Evolutionary conservation across 2,329 filamentous ascomycete species (phyloP), one percentile per base, ranked within the genome.

Genomic region (Ophidiomyces ophidiicola): DNA sequence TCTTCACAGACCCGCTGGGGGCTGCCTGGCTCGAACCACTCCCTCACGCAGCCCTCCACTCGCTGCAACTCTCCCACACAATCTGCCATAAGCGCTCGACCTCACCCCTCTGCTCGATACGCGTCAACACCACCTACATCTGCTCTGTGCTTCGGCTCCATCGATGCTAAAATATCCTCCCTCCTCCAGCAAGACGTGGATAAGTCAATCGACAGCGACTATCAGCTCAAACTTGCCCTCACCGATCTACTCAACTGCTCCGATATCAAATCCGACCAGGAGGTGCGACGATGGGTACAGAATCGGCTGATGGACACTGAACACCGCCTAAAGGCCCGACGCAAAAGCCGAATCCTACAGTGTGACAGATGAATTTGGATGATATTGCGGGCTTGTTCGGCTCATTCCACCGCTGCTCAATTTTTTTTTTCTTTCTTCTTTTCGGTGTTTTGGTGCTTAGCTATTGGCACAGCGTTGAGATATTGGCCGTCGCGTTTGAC

Each of bases 231-330:
- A 28, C 41, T 48, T 2, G 46, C 45, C 4, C 20, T 48, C 26
- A 48, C 42, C 10, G 45, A 46, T 18, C 35, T 48, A 17, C 39
- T 48, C 21, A 48, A 48, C 26, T 48, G 42, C 28, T 36, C 37
- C 2, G 25, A 43, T 14, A 44, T 47, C 29, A 48, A 48, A 25
- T 29, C 33, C 2, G 45, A 48, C 17, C 46, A 42, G 8, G 43
- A 48, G n/a, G 35, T 42, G 14, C 46, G 46, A 19, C 17, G 45
- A 39, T 48, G 46, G 46, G 43, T 48, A 32, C 46, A 48, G 40
- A 48, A 48, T 25, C 42, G 37, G 20, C 39, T 48, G 34, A 47
- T 48, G 46, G 46, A 47, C 17, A 46, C 45, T 5, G 46, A 48
- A 28, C 43, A 44, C 20, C 37, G 46, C 21, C 36, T 48, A 3